phyloP scores from a whole-genome alignment of 2,329 filamentous ascomycete species.

The Ceratocystiopsis brevicomis region DNA sequence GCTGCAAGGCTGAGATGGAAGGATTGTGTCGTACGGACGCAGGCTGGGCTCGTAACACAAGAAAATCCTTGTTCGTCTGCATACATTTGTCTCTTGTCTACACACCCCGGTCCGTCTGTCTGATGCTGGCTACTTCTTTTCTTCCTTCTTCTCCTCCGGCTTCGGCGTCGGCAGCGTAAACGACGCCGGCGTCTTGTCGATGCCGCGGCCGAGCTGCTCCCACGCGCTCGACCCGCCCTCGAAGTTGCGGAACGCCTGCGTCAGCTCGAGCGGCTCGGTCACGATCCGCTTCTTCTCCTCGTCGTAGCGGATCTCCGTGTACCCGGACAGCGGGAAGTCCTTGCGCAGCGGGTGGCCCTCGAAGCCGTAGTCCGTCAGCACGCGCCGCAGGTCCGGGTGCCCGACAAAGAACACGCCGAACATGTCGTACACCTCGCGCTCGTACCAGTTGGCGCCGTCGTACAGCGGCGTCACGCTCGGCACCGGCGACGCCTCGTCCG shows the following conservation, averaged over 20 bases:
- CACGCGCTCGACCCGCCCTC: slow-evolving; percentile 64
- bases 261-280: slow-evolving; percentile 90
- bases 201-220: slow-evolving; percentile 48
- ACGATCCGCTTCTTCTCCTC: slow-evolving; percentile 99
- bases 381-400: slow-evolving; percentile 86
- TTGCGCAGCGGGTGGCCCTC: slow-evolving; percentile 94
- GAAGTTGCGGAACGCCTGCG: slow-evolving; percentile 96
- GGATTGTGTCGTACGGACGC: too few species aligned
- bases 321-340: slow-evolving; percentile 93
- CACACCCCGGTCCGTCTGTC: too few species aligned
- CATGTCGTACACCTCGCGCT: slow-evolving; percentile 92
- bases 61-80: too few species aligned
- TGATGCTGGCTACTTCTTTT: slow-evolving; percentile 60
- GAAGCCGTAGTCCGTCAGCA: slow-evolving; percentile 99
- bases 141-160: slow-evolving; percentile 79
- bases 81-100: too few species aligned
- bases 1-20: too few species aligned
- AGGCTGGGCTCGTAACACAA: too few species aligned
- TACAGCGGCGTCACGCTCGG: slow-evolving; percentile 73
- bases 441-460: slow-evolving; percentile 96
- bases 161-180: slow-evolving; percentile 94
- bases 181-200: slow-evolving; percentile 60
- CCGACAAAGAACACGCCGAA: slow-evolving; percentile 94
- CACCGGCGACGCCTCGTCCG: slow-evolving; percentile 85
- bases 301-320: slow-evolving; percentile 94